Evolutionary conservation across 2,329 filamentous ascomycete genomes (phyloP), one percentile per base, ranked within the genome.

Genomic region (Fusarium zealandicum): DNA sequence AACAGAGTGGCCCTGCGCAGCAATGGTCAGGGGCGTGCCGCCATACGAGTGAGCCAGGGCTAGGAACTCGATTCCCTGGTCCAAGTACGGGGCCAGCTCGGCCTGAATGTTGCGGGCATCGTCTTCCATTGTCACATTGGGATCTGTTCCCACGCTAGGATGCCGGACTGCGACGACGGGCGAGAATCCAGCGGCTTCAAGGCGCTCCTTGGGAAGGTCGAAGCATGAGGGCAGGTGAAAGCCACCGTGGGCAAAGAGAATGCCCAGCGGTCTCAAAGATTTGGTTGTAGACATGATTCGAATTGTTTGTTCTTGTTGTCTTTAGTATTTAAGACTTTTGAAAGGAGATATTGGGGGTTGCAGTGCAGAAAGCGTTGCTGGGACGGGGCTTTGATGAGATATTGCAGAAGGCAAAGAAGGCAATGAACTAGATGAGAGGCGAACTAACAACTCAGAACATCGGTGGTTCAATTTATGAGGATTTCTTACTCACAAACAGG

Each of bases 1-100:
- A 12, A 36, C 32, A 12, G 47, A 51, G 47, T 38, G 8, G 32
- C 33, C 39, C 31, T 51, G 18, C 0, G 33, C 12, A 5, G 25
- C 47, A 5, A 51, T 43, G 2, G 47, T 43, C 39, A 51, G n/a
- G 11, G 47, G 39, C 3, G 47, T 44, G 14, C 47, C 47, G 17
- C 33, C 39, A 9, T 38, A 38, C 9, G 47, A 51, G 33, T 51
- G 47, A 10, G 47, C 20, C 4, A 33, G 39, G 14, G 25, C 27
- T 8, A 43, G 17, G 8, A 48, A 53, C 17, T 43, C 18, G 4
- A 32, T 22, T 7, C 50, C 43, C 11, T 52, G n/a, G 11, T 33
- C 32, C 11, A 49, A 16, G 18, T 10, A 20, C 1, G 20, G 28
- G 6, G 14, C 32, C 11, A 53, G 18, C 9, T 37, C 32, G 5